Base-by-base conservation (phyloP, 1,284 basidiomycete species). In the Rhodotorula mucilaginosa region DNA sequence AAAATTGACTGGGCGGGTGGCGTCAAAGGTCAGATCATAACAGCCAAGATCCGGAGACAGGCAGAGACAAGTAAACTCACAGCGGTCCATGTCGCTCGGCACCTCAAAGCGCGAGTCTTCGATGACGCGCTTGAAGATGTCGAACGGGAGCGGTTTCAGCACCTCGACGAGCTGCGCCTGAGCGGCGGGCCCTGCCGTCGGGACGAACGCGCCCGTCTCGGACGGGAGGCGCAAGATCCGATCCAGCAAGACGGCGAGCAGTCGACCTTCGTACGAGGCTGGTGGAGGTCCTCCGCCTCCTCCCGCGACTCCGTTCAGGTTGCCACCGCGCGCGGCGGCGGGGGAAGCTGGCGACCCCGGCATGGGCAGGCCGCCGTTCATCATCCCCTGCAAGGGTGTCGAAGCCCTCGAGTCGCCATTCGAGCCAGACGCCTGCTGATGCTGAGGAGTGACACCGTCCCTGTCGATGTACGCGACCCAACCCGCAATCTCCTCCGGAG, bases 101-200 rank as follows among this genome's bases (percentile, higher is more conserved):
- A 49, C 54, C 3, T 26, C 54, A 16, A 70, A 68, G 21, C 46
- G 19, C n/a, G 57, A 1, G 15, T 58, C 56, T 39, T 70, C 68
- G 16, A 69, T 52, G 12, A 57, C 58, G 8, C 19, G 19, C 52
- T 73, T 73, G 66, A 73, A 68, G 59, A 61, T 31, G 26, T 60
- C 69, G 54, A 73, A 73, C 58, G 72, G 68, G 34, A 73, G 29
- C 19, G 19, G 15, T 18, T 61, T 64, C 31, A 73, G 61, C 2
- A 70, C 47, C 29, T 70, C 60, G 60, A 70, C 39, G 16, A 73
- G 51, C 58, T 54, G 16, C 5, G 23, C 48, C 31, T 70, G 66
- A 39, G 49, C 56, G 47, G 49, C 56, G 47, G 26, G 6, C 34
- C 29, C 58, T 56, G 47, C 61, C 26, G 39, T 64, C n/a, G 29